A percentile compares a stretch with the other conserved stretches of the same genome.
Evolutionary conservation across 805 yeast genomes (phyloP).

Genomic region (Saccharomycopsis oosterbeekiorum): DNA sequence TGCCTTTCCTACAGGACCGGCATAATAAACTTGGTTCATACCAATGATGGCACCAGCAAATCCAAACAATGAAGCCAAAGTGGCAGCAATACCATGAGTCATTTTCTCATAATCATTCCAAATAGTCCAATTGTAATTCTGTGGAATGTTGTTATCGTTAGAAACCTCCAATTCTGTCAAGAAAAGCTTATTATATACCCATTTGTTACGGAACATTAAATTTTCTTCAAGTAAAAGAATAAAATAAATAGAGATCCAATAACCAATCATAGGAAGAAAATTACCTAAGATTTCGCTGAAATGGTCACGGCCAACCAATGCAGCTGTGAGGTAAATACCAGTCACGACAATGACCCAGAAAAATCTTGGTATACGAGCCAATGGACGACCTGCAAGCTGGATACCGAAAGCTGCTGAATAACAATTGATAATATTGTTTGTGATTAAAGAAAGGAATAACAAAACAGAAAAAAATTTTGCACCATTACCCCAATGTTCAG

Average conservation of each 20-base stretch:
- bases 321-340: slow-evolving; percentile 53
- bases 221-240: slow-evolving; percentile 66
- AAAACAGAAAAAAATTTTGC: slow-evolving; percentile 69
- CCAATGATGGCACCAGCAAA: slow-evolving; percentile 78
- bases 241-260: slow-evolving; percentile 80
- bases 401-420: slow-evolving; percentile 76
- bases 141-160: slow-evolving; percentile 20
- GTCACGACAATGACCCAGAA: slow-evolving; percentile 58
- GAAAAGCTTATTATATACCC: slow-evolving; percentile 20
- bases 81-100: slow-evolving; percentile 66
- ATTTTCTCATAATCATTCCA: slow-evolving; percentile 58
- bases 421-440: slow-evolving; percentile 73
- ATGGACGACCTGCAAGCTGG: slow-evolving; percentile 47
- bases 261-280: slow-evolving; percentile 84
- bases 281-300: slow-evolving; percentile 67
- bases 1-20: slow-evolving; percentile 59
- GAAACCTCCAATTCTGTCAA: slow-evolving; percentile 12
- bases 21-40: slow-evolving; percentile 80
- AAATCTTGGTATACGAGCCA: slow-evolving; percentile 69
- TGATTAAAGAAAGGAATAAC: slow-evolving; percentile 62
- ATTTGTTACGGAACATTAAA: slow-evolving; percentile 49
- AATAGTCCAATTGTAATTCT: slow-evolving; percentile 58
- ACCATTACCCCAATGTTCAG: slow-evolving; percentile 61
- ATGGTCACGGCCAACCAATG: slow-evolving; percentile 66
- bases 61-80: slow-evolving; percentile 55